Base-by-base conservation (phyloP, 2,329 filamentous ascomycete species). In the Sclerotinia borealis region DNA sequence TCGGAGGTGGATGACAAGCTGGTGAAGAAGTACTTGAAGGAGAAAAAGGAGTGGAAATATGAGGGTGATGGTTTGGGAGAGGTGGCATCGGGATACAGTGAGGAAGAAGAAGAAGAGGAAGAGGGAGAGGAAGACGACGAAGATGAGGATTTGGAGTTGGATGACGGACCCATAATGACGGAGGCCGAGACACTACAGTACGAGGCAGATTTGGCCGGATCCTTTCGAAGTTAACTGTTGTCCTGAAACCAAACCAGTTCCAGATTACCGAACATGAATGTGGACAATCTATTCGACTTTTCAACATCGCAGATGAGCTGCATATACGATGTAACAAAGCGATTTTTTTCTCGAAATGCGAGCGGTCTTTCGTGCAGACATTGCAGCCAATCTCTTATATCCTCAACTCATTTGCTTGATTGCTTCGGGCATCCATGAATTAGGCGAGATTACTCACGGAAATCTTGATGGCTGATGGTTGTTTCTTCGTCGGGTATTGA, bases 11-110 rank as follows among this genome's bases (percentile, higher is more conserved):
- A 5, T 55, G 2, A 31, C 4, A 3, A 4, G 1, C 7, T 31
- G 1, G 2, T 29, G 4, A 15, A 2, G 17, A 11, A 43, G 0
- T 43, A n/a, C n/a, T 43, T 11, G 1, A 31, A 3, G 13, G 1
- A 2, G 19, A 43, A 22, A 19, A 22, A 19, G 1, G 4, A 7
- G 6, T 55, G 17, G 37, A 43, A 10, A n/a, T 15, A 34, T n/a
- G 27, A 25, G 29, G 29, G 8, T 22, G 19, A 1, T 22, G 19
- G 29, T 3, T 11, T n/a, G 29, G 27, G 17, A 50, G 3, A 34
- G 19, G 48, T 6, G 29, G 48, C 0, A 1, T 15, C 7, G n/a
- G n/a, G n/a, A n/a, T n/a, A n/a, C n/a, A n/a, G n/a, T n/a, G n/a
- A n/a, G n/a, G n/a, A n/a, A n/a, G n/a, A n/a, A 4, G 25, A 17